Conservation (phyloP, 176 grass and related monocot species). For the Carex littledalei region DNA sequence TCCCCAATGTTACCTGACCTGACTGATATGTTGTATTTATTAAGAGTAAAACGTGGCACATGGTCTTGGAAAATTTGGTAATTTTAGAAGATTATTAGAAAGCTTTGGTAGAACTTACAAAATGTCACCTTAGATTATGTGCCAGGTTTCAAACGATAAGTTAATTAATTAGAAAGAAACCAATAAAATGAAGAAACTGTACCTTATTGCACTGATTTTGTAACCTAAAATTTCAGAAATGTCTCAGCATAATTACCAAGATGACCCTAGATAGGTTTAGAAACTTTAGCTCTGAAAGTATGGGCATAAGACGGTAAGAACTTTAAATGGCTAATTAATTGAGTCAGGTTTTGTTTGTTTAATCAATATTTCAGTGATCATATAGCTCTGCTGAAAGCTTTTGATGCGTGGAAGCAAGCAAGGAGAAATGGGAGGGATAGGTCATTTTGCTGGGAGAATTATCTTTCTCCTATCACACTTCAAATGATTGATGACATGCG, state of each 20-base stretch:
- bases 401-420: constrained; percentile 81
- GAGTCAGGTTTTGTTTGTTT: constrained; percentile 12
- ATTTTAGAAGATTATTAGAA: background rate
- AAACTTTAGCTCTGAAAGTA: background rate
- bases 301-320: background rate
- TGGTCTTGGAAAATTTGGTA: background rate
- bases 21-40: background rate
- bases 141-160: background rate
- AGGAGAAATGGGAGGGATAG: constrained; percentile 64
- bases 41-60: background rate
- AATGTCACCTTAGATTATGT: background rate
- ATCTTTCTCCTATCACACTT: constrained; percentile 68
- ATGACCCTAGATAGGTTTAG: background rate
- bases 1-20: background rate
- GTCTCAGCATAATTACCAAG: background rate
- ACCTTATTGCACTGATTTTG: background rate
- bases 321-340: constrained; percentile 21
- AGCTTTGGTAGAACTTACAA: background rate
- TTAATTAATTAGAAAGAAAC: background rate
- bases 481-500: constrained; percentile 97
- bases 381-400: constrained; percentile 80
- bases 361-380: constrained; percentile 57
- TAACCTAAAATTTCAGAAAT: background rate
- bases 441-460: constrained; percentile 93
- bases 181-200: background rate